phyloP scores from a whole-genome alignment of 768 basidiomycete genomes.

The Suillus alpinus region DNA sequence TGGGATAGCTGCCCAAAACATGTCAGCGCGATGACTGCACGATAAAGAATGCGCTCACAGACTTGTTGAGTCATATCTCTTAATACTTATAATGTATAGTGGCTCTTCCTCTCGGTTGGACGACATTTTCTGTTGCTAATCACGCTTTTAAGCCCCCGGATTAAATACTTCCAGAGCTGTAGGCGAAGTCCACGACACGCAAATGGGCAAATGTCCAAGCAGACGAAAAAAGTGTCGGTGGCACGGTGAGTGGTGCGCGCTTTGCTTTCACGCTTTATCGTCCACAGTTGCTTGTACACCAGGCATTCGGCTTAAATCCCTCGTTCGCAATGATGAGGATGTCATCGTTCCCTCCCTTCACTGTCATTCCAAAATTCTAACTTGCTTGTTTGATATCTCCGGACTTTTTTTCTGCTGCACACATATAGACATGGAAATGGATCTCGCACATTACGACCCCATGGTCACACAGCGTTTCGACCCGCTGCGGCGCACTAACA shows the following conservation, averaged over 20 bases:
- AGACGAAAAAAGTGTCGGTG: background rate
- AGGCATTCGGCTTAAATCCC: background rate
- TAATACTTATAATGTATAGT: no score
- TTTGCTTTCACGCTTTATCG: background rate
- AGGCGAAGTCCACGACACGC: background rate
- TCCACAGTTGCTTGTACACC: background rate
- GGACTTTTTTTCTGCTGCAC: background rate
- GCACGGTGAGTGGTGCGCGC: background rate
- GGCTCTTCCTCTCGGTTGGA: background rate
- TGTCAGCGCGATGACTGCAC: background rate
- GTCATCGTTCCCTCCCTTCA: background rate
- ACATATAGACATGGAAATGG: conserved; percentile 11
- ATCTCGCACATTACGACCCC: background rate
- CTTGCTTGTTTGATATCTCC: no score
- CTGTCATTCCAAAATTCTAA: background rate
- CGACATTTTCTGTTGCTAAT: background rate
- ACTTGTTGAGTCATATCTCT: background rate
- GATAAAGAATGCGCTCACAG: background rate
- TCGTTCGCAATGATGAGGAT: background rate
- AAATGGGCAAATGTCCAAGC: background rate
- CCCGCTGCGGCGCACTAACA: background rate
- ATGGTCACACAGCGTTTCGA: background rate
- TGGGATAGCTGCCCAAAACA: conserved; percentile 13
- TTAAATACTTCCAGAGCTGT: background rate
- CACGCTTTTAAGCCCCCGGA: background rate